phyloP scores from a whole-genome alignment of 140 eudicot genomes.

The Anethum foeniculum region DNA sequence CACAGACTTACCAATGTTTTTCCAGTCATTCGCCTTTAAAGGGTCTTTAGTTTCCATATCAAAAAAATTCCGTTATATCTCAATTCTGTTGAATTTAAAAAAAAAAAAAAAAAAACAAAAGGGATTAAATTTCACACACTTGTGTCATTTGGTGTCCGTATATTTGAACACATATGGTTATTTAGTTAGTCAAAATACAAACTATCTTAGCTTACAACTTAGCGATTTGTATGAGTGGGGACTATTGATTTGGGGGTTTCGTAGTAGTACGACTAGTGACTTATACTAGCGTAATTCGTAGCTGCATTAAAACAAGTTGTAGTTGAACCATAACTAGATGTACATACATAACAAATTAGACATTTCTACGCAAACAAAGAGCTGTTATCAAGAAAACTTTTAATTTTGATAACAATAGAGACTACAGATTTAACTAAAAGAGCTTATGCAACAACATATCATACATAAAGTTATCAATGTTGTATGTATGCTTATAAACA shows the following conservation, averaged over 20 bases:
- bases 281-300: background rate
- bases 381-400: background rate
- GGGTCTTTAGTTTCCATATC: conserved; percentile 60
- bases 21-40: conserved; percentile 59
- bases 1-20: conserved; percentile 43
- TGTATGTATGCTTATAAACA: background rate
- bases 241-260: background rate
- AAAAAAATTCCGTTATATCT: conserved; percentile 4
- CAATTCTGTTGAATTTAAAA: conserved; percentile 12
- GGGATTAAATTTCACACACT: background rate
- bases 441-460: background rate
- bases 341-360: background rate
- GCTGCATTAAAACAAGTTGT: background rate
- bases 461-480: background rate
- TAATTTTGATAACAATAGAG: background rate
- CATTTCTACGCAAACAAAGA: background rate
- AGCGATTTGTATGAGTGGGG: background rate
- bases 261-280: too few species aligned
- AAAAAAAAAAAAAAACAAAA: background rate
- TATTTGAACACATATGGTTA: background rate
- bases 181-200: background rate
- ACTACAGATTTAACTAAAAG: background rate
- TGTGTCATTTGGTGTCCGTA: background rate
- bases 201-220: background rate
- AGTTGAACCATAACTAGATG: background rate